phyloP scores from a whole-genome alignment of 2,329 filamentous ascomycete species.

The Blumeria hordei region DNA sequence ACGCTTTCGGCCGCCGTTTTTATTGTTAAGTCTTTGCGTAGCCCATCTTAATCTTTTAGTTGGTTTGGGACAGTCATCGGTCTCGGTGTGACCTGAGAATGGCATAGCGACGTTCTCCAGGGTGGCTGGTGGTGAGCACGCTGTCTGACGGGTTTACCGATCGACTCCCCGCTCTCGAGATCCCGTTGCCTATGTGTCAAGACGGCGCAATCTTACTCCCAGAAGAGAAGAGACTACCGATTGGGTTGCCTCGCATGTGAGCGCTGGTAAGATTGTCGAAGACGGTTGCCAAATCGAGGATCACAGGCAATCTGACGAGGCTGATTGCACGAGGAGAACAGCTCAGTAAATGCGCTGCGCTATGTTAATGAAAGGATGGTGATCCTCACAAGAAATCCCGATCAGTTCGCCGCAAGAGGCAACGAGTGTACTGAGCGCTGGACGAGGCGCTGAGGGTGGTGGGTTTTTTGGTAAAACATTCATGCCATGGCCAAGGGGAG shows the following conservation, averaged over 20 bases:
- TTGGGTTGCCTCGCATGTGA: not conserved
- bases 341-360: too few species aligned
- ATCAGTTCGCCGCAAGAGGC: too few species aligned
- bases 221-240: not conserved
- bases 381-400: too few species aligned
- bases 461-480: too few species aligned
- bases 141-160: not conserved
- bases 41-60: constrained; percentile 83
- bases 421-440: too few species aligned
- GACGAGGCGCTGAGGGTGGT: too few species aligned
- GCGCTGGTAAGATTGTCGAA: not conserved
- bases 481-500: too few species aligned
- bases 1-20: constrained; percentile 56
- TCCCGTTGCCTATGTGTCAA: not conserved
- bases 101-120: not conserved
- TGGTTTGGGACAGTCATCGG: constrained; percentile 25
- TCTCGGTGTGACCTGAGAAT: constrained; percentile 6
- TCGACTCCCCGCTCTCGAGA: not conserved
- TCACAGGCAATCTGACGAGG: too few species aligned
- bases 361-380: too few species aligned
- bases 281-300: too few species aligned
- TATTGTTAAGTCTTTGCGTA: constrained; percentile 62
- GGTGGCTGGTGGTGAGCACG: not conserved
- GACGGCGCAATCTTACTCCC: not conserved
- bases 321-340: too few species aligned